These are phyloP conservation scores for Diaporthe vexans DNA, from an alignment of 2,329 filamentous ascomycete species.

Conservation along the genomic window DNA sequence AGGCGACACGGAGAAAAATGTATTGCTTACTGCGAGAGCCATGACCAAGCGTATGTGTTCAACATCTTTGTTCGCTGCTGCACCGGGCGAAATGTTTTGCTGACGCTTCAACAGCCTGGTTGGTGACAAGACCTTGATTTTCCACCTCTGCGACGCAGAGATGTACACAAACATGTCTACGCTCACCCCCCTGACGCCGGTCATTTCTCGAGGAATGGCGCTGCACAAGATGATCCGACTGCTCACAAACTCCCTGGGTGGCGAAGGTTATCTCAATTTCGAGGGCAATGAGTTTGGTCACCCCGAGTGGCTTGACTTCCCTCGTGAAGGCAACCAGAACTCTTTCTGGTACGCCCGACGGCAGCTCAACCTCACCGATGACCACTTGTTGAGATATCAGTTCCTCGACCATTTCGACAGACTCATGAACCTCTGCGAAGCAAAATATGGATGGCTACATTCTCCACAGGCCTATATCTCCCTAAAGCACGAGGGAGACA, in stretches of 20 bases:
- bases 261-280: constrained; percentile 98
- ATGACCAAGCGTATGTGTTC: constrained; percentile 94
- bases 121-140: constrained; percentile 96
- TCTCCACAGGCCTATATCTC: constrained; percentile 90
- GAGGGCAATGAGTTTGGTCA: constrained; percentile 99
- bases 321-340: constrained; percentile 91
- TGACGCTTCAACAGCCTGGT: constrained; percentile 76
- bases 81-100: constrained; percentile 21
- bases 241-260: constrained; percentile 90
- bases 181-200: constrained; percentile 84
- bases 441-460: constrained; percentile 92
- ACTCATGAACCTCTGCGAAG: constrained; percentile 89
- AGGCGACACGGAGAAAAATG: constrained; percentile 97
- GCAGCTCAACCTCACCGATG: constrained; percentile 93
- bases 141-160: constrained; percentile 97
- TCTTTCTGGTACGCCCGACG: constrained; percentile 95
- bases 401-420: constrained; percentile 95
- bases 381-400: constrained; percentile 85
- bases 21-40: constrained; percentile 96
- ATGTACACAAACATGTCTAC: constrained; percentile 98
- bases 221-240: constrained; percentile 98
- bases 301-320: constrained; percentile 99
- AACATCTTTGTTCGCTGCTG: background rate
- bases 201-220: constrained; percentile 91
- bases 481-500: constrained; percentile 93